These are phyloP conservation scores for Gamarada debralockiae DNA, from an alignment of 495 filamentous ascomycete species.

Conservation along the genomic window DNA sequence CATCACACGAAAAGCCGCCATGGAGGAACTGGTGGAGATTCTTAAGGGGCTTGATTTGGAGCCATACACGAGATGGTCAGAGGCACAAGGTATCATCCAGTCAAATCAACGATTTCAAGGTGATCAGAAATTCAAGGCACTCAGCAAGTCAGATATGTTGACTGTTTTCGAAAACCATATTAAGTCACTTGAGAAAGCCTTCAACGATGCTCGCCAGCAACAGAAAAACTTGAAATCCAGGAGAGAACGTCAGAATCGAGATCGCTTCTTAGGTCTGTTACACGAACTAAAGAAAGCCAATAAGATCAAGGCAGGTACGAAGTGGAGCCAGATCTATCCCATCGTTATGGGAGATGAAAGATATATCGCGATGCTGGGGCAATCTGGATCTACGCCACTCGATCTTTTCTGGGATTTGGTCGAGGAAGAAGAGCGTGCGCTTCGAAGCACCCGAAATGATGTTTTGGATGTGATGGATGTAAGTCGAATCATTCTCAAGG, in stretches of 20 bases:
- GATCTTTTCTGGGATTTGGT: constrained; percentile 97
- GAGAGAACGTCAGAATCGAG: constrained; percentile 79
- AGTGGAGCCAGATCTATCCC: constrained; percentile 83
- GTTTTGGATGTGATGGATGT: constrained; percentile 90
- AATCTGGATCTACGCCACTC: constrained; percentile 82
- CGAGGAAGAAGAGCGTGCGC: constrained; percentile 83
- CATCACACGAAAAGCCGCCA: constrained; percentile 68
- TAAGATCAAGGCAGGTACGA: constrained; percentile 85
- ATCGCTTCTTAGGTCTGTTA: constrained; percentile 71
- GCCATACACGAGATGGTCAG: constrained; percentile 92
- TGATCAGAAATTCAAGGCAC: constrained; percentile 83
- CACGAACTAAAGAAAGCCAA: constrained; percentile 67
- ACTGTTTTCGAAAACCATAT: constrained; percentile 93
- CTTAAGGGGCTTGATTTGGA: constrained; percentile 83
- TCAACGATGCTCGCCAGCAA: constrained; percentile 84
- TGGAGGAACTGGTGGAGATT: constrained; percentile 78
- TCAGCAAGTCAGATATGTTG: constrained; percentile 87
- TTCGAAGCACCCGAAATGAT: constrained; percentile 78
- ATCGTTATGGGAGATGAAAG: constrained; percentile 76
- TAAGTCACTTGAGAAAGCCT: constrained; percentile 81
- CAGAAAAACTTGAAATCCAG: constrained; percentile 77
- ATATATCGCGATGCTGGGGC: constrained; percentile 81
- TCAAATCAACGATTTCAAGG: constrained; percentile 74
- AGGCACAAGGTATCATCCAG: constrained; percentile 79
- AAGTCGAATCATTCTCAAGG: constrained; percentile 30